A percentile compares a stretch with the other conserved stretches of the same genome.
These are phyloP conservation scores for Globisporangium abappressorium DNA, from an alignment of 352 stramenopile species.

Conservation along the genomic window DNA sequence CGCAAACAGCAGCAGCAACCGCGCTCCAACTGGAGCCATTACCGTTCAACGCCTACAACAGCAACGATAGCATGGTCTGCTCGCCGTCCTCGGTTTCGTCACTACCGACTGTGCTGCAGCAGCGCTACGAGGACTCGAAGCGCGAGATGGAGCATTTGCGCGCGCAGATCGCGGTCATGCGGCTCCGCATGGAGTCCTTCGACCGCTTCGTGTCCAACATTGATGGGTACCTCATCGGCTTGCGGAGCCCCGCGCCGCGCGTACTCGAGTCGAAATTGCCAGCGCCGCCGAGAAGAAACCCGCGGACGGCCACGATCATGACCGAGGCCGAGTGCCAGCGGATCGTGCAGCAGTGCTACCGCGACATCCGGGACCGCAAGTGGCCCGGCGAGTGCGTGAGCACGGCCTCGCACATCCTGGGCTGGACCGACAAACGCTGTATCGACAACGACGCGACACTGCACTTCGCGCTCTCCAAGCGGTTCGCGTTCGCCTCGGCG, in stretches of 20 bases:
- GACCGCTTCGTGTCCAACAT: constrained; percentile 17
- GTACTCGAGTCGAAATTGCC: background rate
- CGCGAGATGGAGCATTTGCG: constrained; percentile 8
- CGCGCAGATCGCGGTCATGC: constrained; percentile 4
- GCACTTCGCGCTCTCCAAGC: constrained; percentile 43
- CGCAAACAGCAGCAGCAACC: background rate
- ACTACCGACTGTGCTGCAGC: background rate
- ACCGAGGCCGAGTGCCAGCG: background rate
- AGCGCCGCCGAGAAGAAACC: background rate
- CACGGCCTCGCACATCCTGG: constrained; percentile 38
- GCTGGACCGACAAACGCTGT: constrained; percentile 49
- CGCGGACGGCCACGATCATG: background rate
- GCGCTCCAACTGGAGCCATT: background rate
- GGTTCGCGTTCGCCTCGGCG: constrained; percentile 22
- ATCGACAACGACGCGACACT: constrained; percentile 35
- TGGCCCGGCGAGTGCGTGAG: constrained; percentile 34
- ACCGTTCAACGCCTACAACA: background rate
- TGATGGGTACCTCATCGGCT: constrained; percentile 15
- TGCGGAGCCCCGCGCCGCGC: background rate
- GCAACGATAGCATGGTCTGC: background rate
- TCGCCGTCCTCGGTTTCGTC: constrained; percentile 3
- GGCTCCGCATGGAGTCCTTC: constrained; percentile 11
- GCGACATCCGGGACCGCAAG: constrained; percentile 37
- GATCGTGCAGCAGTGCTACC: constrained; percentile 52
- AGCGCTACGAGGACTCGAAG: constrained; percentile 8